These are phyloP conservation scores for Galerina sulciceps DNA, from an alignment of 768 basidiomycete genomes.

Conservation along the genomic window DNA sequence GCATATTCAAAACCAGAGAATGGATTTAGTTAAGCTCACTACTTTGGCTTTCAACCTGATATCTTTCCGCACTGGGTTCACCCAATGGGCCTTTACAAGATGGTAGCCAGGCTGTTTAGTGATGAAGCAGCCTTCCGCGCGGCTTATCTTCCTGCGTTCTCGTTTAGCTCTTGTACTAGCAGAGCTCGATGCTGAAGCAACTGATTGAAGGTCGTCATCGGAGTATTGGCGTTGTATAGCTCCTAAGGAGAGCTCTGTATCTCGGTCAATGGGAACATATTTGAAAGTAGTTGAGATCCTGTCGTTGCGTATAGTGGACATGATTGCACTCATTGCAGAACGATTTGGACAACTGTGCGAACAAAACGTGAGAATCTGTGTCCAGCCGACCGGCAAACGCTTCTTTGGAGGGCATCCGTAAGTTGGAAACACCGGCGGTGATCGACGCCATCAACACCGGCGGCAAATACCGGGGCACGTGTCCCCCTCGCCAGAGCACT, in stretches of 20 bases:
- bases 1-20: background rate
- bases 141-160: constrained; percentile 6
- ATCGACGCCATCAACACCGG: too few species aligned
- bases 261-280: background rate
- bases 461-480: too few species aligned
- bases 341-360: too few species aligned
- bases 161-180: background rate
- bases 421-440: too few species aligned
- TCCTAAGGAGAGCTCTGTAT: background rate
- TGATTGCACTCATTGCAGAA: too few species aligned
- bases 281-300: constrained; percentile 1
- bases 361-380: too few species aligned
- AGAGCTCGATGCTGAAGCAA: background rate
- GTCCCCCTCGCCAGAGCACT: too few species aligned
- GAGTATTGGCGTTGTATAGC: background rate
- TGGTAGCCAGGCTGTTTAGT: constrained; percentile 6
- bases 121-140: constrained; percentile 11
- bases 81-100: constrained; percentile 9
- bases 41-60: too few species aligned
- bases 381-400: too few species aligned
- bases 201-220: background rate
- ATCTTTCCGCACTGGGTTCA: constrained; percentile 11
- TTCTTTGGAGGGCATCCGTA: too few species aligned
- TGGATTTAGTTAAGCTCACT: background rate
- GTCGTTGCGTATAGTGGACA: constrained; percentile 1